phyloP scores from a whole-genome alignment of 305 asterid genomes.

The Fraxinus ornus region DNA sequence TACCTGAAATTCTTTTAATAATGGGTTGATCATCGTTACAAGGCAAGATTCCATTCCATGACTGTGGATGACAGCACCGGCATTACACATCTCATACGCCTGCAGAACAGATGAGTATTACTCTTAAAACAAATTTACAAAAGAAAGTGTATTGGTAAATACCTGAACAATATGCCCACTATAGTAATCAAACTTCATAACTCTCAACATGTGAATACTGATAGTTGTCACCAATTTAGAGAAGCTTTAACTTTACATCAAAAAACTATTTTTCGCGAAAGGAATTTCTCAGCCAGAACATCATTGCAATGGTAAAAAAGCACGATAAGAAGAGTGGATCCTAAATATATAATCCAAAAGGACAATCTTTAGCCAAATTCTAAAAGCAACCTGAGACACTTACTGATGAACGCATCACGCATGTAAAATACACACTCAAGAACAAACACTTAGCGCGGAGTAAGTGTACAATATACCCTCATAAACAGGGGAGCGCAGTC shows the following conservation, averaged over 20 bases:
- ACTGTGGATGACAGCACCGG: slow-evolving; percentile 95
- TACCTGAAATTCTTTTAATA: slow-evolving; percentile 81
- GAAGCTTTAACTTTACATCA: not conserved
- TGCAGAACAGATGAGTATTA: slow-evolving; percentile 20
- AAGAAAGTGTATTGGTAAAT: not conserved
- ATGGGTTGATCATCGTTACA: slow-evolving; percentile 81
- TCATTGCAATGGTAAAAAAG: not conserved
- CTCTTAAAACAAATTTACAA: not conserved
- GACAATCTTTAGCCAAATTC: not conserved
- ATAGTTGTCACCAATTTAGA: not conserved
- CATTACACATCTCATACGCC: slow-evolving; percentile 92
- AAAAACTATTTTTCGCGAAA: not conserved
- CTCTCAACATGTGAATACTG: slow-evolving; percentile 8
- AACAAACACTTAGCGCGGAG: slow-evolving; percentile 22
- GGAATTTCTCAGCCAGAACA: not conserved
- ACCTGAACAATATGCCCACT: not conserved
- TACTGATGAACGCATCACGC: not conserved
- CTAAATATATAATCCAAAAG: slow-evolving; percentile 1
- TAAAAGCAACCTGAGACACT: slow-evolving; percentile 2
- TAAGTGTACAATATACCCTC: slow-evolving; percentile 47
- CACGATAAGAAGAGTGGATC: not conserved
- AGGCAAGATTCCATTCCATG: slow-evolving; percentile 96
- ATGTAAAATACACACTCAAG: slow-evolving; percentile 51
- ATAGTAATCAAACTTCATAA: slow-evolving; percentile 6
- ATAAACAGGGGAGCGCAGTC: slow-evolving; percentile 77